phyloP scores from a whole-genome alignment of 2,329 filamentous ascomycete genomes.

The Cadophora sp. region DNA sequence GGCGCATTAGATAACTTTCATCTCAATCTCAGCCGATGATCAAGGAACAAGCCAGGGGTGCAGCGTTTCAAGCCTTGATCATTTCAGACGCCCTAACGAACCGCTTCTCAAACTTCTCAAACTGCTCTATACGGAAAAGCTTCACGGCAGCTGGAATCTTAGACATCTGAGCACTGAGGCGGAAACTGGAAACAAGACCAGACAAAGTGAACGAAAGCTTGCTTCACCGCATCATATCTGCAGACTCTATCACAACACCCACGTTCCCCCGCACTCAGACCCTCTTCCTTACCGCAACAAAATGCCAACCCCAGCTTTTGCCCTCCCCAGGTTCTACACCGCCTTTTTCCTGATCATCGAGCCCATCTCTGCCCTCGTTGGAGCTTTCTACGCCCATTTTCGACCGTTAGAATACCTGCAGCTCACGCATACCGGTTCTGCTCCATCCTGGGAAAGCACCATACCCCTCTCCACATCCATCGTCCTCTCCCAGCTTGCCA shows the following conservation, averaged over 20 bases:
- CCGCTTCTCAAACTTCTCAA: constrained; percentile 5
- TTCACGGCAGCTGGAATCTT: neutral
- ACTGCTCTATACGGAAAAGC: neutral
- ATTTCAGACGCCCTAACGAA: constrained; percentile 4
- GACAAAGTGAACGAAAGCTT: neutral
- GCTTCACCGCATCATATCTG: neutral
- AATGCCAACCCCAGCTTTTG: constrained; percentile 47
- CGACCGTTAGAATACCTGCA: constrained; percentile 63
- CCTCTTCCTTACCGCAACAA: constrained; percentile 9
- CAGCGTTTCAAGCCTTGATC: constrained; percentile 33
- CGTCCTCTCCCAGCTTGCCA: constrained; percentile 76
- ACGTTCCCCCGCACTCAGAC: constrained; percentile 17
- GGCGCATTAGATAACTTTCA: constrained; percentile 26
- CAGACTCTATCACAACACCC: constrained; percentile 2
- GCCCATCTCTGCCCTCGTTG: constrained; percentile 59
- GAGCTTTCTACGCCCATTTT: constrained; percentile 60
- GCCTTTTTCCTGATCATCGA: constrained; percentile 80
- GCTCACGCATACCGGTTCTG: constrained; percentile 60
- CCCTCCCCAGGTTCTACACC: constrained; percentile 67
- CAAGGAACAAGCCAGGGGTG: constrained; percentile 24
- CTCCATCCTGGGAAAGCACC: constrained; percentile 27
- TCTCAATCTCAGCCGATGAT: constrained; percentile 32
- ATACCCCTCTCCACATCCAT: constrained; percentile 68
- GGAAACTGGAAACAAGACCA: neutral
- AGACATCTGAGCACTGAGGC: neutral